These are phyloP conservation scores for Elongisporangium prolatum DNA, from an alignment of 352 stramenopile genomes.

Conservation along the genomic window DNA sequence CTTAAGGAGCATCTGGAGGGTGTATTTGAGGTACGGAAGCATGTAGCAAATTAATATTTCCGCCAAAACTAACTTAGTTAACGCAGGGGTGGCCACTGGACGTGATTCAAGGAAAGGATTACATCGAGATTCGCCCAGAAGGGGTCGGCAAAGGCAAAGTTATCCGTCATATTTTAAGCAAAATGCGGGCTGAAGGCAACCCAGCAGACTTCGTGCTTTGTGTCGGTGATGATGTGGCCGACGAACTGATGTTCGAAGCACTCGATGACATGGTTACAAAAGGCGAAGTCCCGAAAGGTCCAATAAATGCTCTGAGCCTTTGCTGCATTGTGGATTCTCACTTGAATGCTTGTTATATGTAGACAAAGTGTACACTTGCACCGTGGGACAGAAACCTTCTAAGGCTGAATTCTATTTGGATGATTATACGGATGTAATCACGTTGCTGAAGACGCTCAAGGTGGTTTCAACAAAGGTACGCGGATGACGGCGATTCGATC, in stretches of 20 bases:
- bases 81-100: constrained; percentile 66
- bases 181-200: constrained; percentile 55
- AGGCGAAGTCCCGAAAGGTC: constrained; percentile 40
- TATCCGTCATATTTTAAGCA: constrained; percentile 89
- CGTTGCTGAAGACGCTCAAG: constrained; percentile 83
- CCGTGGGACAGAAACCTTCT: constrained; percentile 97
- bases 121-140: constrained; percentile 97
- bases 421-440: constrained; percentile 93
- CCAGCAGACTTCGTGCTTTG: constrained; percentile 95
- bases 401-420: constrained; percentile 96
- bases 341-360: constrained; percentile 16
- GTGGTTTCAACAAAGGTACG: constrained; percentile 71
- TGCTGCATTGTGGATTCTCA: not conserved
- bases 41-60: not conserved
- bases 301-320: not conserved
- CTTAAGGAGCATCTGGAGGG: constrained; percentile 96
- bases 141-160: constrained; percentile 97
- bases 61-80: not conserved
- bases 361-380: constrained; percentile 93
- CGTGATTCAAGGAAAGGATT: constrained; percentile 90
- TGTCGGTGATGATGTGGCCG: constrained; percentile 97
- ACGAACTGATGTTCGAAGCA: constrained; percentile 96
- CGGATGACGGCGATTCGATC: not conserved
- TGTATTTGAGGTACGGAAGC: constrained; percentile 68
- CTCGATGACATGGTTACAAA: constrained; percentile 46